Base-by-base conservation (phyloP, 495 filamentous ascomycete species). In the Beverwykella pulmonaria region DNA sequence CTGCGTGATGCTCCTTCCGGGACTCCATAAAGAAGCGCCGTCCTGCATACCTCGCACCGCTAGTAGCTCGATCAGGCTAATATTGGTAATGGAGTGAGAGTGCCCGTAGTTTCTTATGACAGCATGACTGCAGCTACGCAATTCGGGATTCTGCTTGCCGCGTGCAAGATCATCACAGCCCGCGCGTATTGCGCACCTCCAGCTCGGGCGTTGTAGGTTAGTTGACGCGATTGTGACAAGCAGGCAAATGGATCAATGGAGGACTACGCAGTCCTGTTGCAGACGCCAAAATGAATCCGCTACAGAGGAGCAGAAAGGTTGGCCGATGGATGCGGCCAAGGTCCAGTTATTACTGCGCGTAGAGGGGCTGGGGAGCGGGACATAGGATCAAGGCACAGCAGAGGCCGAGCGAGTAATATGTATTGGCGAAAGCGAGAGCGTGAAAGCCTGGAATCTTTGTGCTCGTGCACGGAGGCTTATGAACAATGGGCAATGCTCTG, bases 311-410 rank as follows among this genome's bases (percentile, higher is more conserved):
- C 6, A 9, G 15, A 44, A 3, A 44, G 39, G 15, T 3, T 14
- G 62, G 32, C 62, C 68, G 62, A 61, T 53, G 23, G 44, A 62
- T 52, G 41, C 67, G 56, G 22, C 9, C n/a, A 56, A 46, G 32
- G n/a, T 9, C 19, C 29, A 64, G 29, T 34, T 17, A 60, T 46
- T 10, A 47, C 60, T 53, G 61, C 29, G 66, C 54, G 66, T n/a
- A 23, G 62, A 66, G 67, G 63, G 68, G 68, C 63, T 71, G 68
- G 68, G n/a, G 68, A 59, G 25, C 49, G 59, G 48, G 64, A 54
- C 34, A 59, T 22, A n/a, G 57, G 61, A 65, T 55, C 34, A 54
- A 57, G 59, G 52, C 39, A 53, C 59, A 58, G 53, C 32, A 30
- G 22, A 25, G 54, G 44, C 59, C 59, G 65, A 63, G 65, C 65